Percentiles rank a stretch among this genome's conserved stretches.
Evolutionary conservation across 2,329 filamentous ascomycete genomes (phyloP).

Genomic region (Colletotrichum agaves): DNA sequence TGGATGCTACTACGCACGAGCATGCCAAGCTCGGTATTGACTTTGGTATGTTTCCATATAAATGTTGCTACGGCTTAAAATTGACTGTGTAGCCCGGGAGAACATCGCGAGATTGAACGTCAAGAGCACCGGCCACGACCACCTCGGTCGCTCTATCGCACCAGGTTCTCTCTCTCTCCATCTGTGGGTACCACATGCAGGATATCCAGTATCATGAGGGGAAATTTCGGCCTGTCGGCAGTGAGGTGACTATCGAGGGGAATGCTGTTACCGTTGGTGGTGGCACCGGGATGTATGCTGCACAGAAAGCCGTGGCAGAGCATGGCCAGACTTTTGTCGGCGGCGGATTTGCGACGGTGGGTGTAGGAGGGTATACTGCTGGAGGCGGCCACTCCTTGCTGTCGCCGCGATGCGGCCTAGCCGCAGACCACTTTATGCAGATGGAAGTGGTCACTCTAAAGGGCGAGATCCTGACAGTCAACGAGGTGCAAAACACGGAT

Average conservation of each 20-base stretch:
- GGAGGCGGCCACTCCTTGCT: slow-evolving; percentile 70
- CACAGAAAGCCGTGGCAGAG: slow-evolving; percentile 57
- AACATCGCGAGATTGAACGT: slow-evolving; percentile 55
- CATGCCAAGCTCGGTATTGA: slow-evolving; percentile 50
- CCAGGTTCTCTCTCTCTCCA: slow-evolving; percentile 62
- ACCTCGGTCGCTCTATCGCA: slow-evolving; percentile 56
- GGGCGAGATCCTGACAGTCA: slow-evolving; percentile 62
- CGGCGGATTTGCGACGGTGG: slow-evolving; percentile 65
- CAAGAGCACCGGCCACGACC: slow-evolving; percentile 56
- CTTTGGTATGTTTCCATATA: slow-evolving; percentile 50
- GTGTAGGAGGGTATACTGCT: slow-evolving; percentile 69
- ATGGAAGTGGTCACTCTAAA: slow-evolving; percentile 65
- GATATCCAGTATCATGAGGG: neutral
- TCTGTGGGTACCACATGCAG: slow-evolving; percentile 60
- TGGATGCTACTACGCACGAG: slow-evolving; percentile 48
- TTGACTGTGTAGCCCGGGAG: slow-evolving; percentile 43
- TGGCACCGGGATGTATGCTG: slow-evolving; percentile 61
- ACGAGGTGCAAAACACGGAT: slow-evolving; percentile 63
- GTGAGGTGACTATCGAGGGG: slow-evolving; percentile 40
- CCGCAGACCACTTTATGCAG: slow-evolving; percentile 69
- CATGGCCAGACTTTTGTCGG: slow-evolving; percentile 62
- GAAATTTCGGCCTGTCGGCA: slow-evolving; percentile 1
- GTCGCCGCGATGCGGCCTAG: slow-evolving; percentile 66
- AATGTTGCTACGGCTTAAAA: neutral
- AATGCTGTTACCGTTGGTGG: slow-evolving; percentile 64